These are phyloP conservation scores for Theobroma grandiflorum DNA, from an alignment of 441 rosid species.

Conservation along the genomic window DNA sequence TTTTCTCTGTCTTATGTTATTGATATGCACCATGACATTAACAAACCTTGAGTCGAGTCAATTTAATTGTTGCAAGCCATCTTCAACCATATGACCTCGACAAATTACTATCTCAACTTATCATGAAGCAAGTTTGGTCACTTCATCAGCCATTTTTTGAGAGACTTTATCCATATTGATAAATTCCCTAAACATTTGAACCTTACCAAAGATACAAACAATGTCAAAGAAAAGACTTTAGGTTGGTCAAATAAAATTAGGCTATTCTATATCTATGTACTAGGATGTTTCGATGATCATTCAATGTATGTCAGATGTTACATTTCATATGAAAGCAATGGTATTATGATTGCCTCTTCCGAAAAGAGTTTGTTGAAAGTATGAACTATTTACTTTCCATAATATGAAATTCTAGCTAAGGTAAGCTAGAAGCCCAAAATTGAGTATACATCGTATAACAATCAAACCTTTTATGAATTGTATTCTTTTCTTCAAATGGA, in stretches of 20 bases:
- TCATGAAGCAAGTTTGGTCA: conserved; percentile 85
- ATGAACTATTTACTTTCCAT: conserved; percentile 17
- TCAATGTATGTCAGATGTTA: conserved; percentile 14
- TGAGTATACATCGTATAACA: conserved; percentile 7
- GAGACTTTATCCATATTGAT: conserved; percentile 93
- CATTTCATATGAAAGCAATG: not conserved
- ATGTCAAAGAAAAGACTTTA: conserved; percentile 35
- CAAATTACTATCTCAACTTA: conserved; percentile 91
- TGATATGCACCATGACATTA: too few species aligned
- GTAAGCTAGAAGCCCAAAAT: conserved; percentile 8
- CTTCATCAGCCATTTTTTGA: conserved; percentile 93
- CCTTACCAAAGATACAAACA: conserved; percentile 59
- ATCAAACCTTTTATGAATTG: conserved; percentile 18
- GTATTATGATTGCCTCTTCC: not conserved
- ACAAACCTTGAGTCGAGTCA: conserved; percentile 84
- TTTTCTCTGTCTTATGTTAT: too few species aligned
- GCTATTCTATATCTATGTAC: not conserved
- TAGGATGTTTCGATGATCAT: conserved; percentile 14
- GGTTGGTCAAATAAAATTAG: conserved; percentile 23
- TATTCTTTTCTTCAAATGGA: conserved; percentile 99
- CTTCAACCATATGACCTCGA: conserved; percentile 92
- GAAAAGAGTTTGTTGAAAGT: not conserved
- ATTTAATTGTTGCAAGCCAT: conserved; percentile 90
- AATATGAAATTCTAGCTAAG: not conserved
- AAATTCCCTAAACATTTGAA: conserved; percentile 96